Evolutionary conservation across 2,329 filamentous ascomycete species (phyloP).

Genomic region (Calycina herbarum): DNA sequence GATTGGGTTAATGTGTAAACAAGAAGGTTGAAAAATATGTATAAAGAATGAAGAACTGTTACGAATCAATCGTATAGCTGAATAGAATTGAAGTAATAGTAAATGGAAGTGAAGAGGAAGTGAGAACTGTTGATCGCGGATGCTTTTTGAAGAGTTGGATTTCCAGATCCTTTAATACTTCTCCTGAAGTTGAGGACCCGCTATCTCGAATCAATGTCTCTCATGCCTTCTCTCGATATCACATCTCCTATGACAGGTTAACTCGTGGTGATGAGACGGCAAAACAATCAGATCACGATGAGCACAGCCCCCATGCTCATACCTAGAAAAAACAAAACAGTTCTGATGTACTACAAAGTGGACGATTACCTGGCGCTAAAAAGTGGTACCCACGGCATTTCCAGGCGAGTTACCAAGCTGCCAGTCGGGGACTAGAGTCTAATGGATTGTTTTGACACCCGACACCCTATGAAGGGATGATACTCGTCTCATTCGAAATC

Average conservation of each 20-base stretch:
- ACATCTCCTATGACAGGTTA: not conserved
- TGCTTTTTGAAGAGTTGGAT: constrained; percentile 26
- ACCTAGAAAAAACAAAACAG: not conserved
- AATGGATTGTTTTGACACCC: not conserved
- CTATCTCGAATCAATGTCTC: not conserved
- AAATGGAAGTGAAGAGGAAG: constrained; percentile 17
- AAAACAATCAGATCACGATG: not conserved
- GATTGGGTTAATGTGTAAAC: constrained; percentile 17
- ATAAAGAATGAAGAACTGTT: constrained; percentile 30
- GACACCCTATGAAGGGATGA: not conserved
- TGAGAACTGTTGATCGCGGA: constrained; percentile 34
- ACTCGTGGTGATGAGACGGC: not conserved
- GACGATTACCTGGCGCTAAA: not conserved
- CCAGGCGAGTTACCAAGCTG: not conserved
- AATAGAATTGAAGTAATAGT: constrained; percentile 22
- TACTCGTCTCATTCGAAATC: not conserved
- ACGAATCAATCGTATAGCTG: constrained; percentile 35
- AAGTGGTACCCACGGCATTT: not conserved
- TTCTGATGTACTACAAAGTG: not conserved
- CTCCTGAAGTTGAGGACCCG: not conserved
- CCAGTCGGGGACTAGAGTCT: not conserved
- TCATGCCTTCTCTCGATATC: not conserved
- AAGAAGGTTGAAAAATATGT: constrained; percentile 18
- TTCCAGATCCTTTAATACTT: constrained; percentile 33
- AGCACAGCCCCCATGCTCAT: not conserved